Percentiles rank a stretch among this genome's conserved stretches.
Conservation (phyloP, 768 basidiomycete genomes). For the Mycena venus region DNA sequence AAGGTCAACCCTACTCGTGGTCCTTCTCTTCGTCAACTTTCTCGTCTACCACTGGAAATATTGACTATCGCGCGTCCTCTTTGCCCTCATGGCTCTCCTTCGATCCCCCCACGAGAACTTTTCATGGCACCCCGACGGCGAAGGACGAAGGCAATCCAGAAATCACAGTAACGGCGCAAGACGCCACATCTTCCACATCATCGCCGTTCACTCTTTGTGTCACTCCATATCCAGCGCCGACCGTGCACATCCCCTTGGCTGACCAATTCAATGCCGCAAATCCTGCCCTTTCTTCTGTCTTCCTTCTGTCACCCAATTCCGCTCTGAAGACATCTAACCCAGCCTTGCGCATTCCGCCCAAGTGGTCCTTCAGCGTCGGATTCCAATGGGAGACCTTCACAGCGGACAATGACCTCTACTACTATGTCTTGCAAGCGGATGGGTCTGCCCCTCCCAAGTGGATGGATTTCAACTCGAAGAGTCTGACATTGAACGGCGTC, state of each 20-base stretch:
- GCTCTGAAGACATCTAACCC: conserved; percentile 65
- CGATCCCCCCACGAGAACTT: conserved; percentile 68
- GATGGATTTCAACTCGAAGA: conserved; percentile 76
- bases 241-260: conserved; percentile 63
- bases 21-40: conserved; percentile 78
- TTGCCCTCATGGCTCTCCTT: conserved; percentile 87
- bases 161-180: conserved; percentile 76
- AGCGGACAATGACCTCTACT: conserved; percentile 73
- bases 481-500: conserved; percentile 84
- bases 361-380: conserved; percentile 94
- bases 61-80: conserved; percentile 64
- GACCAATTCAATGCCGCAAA: conserved; percentile 74
- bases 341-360: conserved; percentile 78
- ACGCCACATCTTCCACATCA: conserved; percentile 62
- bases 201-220: conserved; percentile 71
- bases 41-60: conserved; percentile 54
- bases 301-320: conserved; percentile 70
- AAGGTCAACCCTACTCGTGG: conserved; percentile 72
- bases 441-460: conserved; percentile 82
- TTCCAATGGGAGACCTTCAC: conserved; percentile 76
- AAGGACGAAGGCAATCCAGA: conserved; percentile 73
- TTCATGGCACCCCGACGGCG: conserved; percentile 76
- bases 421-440: conserved; percentile 73
- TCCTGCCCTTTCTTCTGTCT: conserved; percentile 82
- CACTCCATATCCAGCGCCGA: conserved; percentile 66